Evolutionary conservation across 805 yeast species (phyloP), one percentile per base, ranked within the genome.

Genomic region (Myxozyma nipponensis): DNA sequence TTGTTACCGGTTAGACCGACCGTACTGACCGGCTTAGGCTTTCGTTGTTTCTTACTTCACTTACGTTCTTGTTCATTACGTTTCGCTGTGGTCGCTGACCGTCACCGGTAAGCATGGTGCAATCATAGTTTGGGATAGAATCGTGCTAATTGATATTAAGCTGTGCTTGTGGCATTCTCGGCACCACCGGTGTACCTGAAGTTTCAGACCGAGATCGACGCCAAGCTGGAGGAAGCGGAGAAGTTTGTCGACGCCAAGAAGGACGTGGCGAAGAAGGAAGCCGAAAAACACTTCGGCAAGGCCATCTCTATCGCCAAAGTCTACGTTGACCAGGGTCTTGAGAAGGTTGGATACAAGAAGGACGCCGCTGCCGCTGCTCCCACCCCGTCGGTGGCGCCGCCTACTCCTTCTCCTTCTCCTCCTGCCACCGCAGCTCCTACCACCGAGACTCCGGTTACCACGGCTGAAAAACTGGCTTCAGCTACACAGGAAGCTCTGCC

Each of bases 131-230:
- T n/a, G n/a, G n/a, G 13, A 30, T 30, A 13, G 35, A n/a, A 19
- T 10, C 13, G 40, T 13, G 10, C n/a, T n/a, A 13, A n/a, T n/a
- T n/a, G n/a, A n/a, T n/a, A n/a, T n/a, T n/a, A 77, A 44, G 67
- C 79, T 39, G 81, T 82, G 43, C 68, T 86, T 43, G 64, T 74
- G 19, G 76, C 84, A 15, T 91, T 91, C 77, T 69, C 95, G 39
- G 72, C 78, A 40, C 98, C 98, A 52, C 78, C 77, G 25, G 63
- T 84, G 56, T 91, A 90, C 75, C 71, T 78, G 62, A 76, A 76
- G 60, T 81, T 85, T 78, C 82, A 87, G 76, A 76, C 76, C 64
- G 83, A 86, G 73, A 84, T 90, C 64, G 89, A 85, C 70, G 78
- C 77, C 3, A 57, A 57, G 35, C 42, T 67, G 23, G 61, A 50